These are phyloP conservation scores for Daldinia eschscholtzii DNA, from an alignment of 2,329 filamentous ascomycete genomes.

Conservation along the genomic window DNA sequence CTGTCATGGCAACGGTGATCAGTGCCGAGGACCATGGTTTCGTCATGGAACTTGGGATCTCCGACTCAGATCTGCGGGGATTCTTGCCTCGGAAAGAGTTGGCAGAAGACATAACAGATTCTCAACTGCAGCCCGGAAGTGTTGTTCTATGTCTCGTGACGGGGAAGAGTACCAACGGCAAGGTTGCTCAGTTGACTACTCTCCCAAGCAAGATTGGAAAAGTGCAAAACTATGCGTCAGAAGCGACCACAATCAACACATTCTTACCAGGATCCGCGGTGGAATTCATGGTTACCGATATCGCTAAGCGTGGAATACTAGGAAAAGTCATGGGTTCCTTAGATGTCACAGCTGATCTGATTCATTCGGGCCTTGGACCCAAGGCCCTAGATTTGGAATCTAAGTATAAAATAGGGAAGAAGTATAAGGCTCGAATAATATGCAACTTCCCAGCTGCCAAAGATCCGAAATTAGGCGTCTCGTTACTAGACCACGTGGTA, in stretches of 20 bases:
- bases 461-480: slow-evolving; percentile 86
- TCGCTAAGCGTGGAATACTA: slow-evolving; percentile 78
- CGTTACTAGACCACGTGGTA: slow-evolving; percentile 85
- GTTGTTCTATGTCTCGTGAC: slow-evolving; percentile 87
- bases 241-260: slow-evolving; percentile 87
- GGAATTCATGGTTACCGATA: slow-evolving; percentile 84
- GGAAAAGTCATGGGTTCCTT: slow-evolving; percentile 94
- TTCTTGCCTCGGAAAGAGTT: slow-evolving; percentile 90
- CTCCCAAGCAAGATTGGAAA: slow-evolving; percentile 77
- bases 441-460: slow-evolving; percentile 87
- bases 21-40: slow-evolving; percentile 98
- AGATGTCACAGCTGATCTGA: slow-evolving; percentile 88
- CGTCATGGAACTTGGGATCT: slow-evolving; percentile 90
- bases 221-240: slow-evolving; percentile 72
- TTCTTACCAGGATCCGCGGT: slow-evolving; percentile 94
- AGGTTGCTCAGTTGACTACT: slow-evolving; percentile 87
- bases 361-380: slow-evolving; percentile 85
- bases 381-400: slow-evolving; percentile 77
- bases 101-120: slow-evolving; percentile 72
- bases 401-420: slow-evolving; percentile 85
- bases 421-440: slow-evolving; percentile 86
- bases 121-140: slow-evolving; percentile 81
- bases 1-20: slow-evolving; percentile 86
- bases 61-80: slow-evolving; percentile 75
- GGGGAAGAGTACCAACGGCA: slow-evolving; percentile 80